Evolutionary conservation across 2,329 filamentous ascomycete species (phyloP).

Genomic region (Sarocladium oryzae): DNA sequence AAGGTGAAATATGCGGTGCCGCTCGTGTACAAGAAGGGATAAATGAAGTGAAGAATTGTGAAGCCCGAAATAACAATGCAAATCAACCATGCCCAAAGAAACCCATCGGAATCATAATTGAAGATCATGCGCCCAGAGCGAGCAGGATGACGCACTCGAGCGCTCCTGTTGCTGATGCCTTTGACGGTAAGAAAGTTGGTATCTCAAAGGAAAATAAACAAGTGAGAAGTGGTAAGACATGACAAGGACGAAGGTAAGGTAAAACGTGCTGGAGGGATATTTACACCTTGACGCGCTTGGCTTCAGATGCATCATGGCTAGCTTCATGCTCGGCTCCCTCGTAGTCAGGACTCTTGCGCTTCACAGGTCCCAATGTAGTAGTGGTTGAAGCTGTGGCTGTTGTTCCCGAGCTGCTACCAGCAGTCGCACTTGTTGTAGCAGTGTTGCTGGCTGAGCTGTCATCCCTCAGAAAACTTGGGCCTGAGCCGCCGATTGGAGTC

Average conservation of each 20-base stretch:
- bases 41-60: not conserved
- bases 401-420: constrained; percentile 14
- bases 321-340: constrained; percentile 34
- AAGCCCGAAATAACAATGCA: not conserved
- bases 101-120: not conserved
- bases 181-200: constrained; percentile 9
- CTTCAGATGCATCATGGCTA: constrained; percentile 33
- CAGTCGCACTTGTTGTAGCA: constrained; percentile 12
- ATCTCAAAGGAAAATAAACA: constrained; percentile 6
- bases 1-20: not conserved
- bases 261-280: not conserved
- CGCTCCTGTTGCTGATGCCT: constrained; percentile 4
- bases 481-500: constrained; percentile 63
- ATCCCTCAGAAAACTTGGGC: constrained; percentile 57
- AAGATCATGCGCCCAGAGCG: not conserved
- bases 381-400: constrained; percentile 12
- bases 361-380: constrained; percentile 25
- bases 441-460: constrained; percentile 27
- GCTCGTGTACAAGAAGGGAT: not conserved
- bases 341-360: constrained; percentile 52
- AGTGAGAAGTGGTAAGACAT: not conserved
- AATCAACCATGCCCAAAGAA: not conserved
- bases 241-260: not conserved
- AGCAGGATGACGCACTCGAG: not conserved
- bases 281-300: constrained; percentile 45